These are phyloP conservation scores for Geoglossum glabrum DNA, from an alignment of 495 filamentous ascomycete species.

Conservation along the genomic window DNA sequence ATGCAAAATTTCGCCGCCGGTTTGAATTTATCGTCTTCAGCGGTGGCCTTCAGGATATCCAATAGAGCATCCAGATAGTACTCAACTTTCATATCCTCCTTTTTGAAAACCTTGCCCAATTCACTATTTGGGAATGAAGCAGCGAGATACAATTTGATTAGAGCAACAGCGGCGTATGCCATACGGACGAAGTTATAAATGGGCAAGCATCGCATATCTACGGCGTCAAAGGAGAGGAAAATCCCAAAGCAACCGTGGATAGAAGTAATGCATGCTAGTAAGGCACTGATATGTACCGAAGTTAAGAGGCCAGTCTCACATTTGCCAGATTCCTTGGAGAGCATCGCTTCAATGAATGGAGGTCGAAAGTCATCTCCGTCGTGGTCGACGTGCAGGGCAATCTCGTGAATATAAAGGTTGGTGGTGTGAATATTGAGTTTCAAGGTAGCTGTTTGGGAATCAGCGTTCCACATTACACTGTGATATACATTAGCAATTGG, in stretches of 20 bases:
- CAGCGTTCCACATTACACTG: slow-evolving; percentile 4
- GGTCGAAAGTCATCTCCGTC: slow-evolving; percentile 37
- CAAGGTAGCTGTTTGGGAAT: slow-evolving; percentile 28
- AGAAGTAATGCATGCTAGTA: slow-evolving; percentile 48
- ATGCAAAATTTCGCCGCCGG: slow-evolving; percentile 59
- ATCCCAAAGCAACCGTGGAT: slow-evolving; percentile 57
- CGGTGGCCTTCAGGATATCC: slow-evolving; percentile 41
- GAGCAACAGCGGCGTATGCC: slow-evolving; percentile 61
- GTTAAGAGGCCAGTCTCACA: slow-evolving; percentile 27
- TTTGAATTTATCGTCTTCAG: slow-evolving; percentile 30
- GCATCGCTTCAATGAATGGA: slow-evolving; percentile 27
- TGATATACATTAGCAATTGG: neutral
- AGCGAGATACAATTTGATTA: slow-evolving; percentile 77
- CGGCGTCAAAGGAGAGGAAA: slow-evolving; percentile 39
- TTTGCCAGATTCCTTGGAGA: slow-evolving; percentile 20
- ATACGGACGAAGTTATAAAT: slow-evolving; percentile 61
- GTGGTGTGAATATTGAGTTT: slow-evolving; percentile 41
- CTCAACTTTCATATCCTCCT: slow-evolving; percentile 54
- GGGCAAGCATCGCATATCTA: slow-evolving; percentile 46
- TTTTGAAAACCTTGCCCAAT: slow-evolving; percentile 56
- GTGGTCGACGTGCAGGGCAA: slow-evolving; percentile 56
- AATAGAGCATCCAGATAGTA: slow-evolving; percentile 50
- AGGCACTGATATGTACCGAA: slow-evolving; percentile 44
- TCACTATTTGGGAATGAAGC: slow-evolving; percentile 45
- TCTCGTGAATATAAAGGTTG: slow-evolving; percentile 72